Percentiles rank a stretch among this genome's conserved stretches.
Evolutionary conservation across 75 land plant species (phyloP).

Genomic region (Picea sitchensis): DNA sequence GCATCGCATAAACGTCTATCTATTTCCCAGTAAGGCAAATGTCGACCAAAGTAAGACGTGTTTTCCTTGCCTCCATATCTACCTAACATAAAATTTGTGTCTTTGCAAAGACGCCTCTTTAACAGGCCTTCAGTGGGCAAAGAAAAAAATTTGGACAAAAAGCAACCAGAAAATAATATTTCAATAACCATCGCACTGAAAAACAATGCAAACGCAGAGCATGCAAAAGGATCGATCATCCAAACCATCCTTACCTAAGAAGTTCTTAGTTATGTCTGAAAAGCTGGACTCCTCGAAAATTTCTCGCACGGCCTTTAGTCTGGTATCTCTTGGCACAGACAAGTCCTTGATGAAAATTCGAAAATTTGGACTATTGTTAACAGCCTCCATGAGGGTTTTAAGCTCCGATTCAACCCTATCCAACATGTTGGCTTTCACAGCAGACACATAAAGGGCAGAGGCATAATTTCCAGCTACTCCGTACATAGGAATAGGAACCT

Average conservation of each 20-base stretch:
- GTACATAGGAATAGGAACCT: constrained; percentile 72
- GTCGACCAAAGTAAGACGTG: no score
- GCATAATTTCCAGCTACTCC: constrained; percentile 89
- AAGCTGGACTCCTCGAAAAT: constrained; percentile 56
- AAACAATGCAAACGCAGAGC: background rate
- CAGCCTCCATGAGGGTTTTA: constrained; percentile 48
- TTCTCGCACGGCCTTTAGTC: constrained; percentile 60
- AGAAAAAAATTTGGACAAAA: background rate
- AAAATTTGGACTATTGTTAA: constrained; percentile 26
- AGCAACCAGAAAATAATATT: background rate
- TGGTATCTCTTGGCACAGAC: constrained; percentile 40
- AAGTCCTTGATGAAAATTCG: constrained; percentile 55
- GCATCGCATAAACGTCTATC: no score
- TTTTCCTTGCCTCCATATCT: no score
- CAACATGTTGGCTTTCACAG: constrained; percentile 53
- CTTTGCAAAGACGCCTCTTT: background rate
- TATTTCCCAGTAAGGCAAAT: no score
- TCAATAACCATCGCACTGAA: no score
- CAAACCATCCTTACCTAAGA: constrained; percentile 48
- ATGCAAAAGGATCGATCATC: background rate
- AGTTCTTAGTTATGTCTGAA: constrained; percentile 71
- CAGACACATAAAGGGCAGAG: constrained; percentile 72
- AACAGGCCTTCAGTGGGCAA: background rate
- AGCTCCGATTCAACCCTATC: constrained; percentile 72
- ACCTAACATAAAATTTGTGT: no score